These are phyloP conservation scores for Amniculicola lignicola DNA, from an alignment of 495 filamentous ascomycete species.

Conservation along the genomic window DNA sequence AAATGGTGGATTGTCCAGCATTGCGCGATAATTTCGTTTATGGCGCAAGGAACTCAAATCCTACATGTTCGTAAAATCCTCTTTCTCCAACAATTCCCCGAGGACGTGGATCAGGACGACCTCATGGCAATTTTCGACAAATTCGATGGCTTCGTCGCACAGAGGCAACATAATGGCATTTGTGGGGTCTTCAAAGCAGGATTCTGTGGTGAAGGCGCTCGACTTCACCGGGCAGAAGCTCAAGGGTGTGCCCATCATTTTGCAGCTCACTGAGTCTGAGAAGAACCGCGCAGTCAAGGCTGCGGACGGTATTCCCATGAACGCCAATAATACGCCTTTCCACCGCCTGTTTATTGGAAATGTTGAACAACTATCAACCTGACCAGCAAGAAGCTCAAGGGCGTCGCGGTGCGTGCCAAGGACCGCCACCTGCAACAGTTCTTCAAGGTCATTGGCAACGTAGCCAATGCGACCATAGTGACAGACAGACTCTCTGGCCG, in stretches of 20 bases:
- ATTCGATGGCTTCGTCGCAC: too few species aligned
- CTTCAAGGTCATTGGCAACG: conserved; percentile 93
- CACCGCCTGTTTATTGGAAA: conserved; percentile 99
- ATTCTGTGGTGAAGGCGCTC: conserved; percentile 87
- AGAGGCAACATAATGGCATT: too few species aligned
- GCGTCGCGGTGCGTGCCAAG: conserved; percentile 86
- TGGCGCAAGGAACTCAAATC: too few species aligned
- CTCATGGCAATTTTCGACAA: too few species aligned
- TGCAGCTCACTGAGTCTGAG: conserved; percentile 96
- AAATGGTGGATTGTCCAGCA: too few species aligned
- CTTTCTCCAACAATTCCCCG: too few species aligned
- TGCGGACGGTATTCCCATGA: conserved; percentile 63
- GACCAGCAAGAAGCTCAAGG: too few species aligned
- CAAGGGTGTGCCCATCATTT: conserved; percentile 97
- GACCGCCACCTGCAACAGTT: conserved; percentile 92
- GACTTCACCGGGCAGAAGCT: conserved; percentile 99
- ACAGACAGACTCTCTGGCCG: conserved; percentile 95
- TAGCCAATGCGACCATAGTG: conserved; percentile 98
- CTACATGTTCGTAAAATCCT: too few species aligned
- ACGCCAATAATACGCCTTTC: conserved; percentile 77
- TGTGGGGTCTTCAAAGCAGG: conserved; percentile 98
- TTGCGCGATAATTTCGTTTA: too few species aligned
- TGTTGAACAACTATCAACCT: too few species aligned
- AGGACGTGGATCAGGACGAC: too few species aligned
- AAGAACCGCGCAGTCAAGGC: conserved; percentile 97